Conservation (phyloP, 768 basidiomycete species). For the Termitomyces heimii region DNA sequence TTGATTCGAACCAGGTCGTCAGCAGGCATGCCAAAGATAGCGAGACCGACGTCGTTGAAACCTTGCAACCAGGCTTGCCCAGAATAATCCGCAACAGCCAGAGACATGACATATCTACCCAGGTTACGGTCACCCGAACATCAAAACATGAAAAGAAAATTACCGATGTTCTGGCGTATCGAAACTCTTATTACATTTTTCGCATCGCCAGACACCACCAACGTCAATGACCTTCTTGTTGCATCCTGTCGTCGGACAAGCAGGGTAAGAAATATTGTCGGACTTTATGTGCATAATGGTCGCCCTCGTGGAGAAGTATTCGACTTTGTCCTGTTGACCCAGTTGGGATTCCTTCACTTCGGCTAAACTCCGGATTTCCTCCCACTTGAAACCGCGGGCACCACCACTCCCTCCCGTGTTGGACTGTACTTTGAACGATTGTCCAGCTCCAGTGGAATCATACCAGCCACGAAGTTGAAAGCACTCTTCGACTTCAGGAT, state of each 20-base stretch:
- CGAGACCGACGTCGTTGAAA: conserved; percentile 87
- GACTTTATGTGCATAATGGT: conserved; percentile 85
- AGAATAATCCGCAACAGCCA: conserved; percentile 88
- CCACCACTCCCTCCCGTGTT: conserved; percentile 29
- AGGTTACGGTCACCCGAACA: background rate
- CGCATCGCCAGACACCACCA: conserved; percentile 80
- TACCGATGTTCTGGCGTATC: conserved; percentile 77
- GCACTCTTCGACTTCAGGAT: conserved; percentile 90
- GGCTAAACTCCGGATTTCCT: conserved; percentile 64
- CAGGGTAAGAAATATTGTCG: conserved; percentile 83
- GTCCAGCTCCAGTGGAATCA: conserved; percentile 58
- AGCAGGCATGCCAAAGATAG: conserved; percentile 72
- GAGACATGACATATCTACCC: conserved; percentile 68
- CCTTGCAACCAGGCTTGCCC: conserved; percentile 90
- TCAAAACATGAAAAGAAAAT: conserved; percentile 12
- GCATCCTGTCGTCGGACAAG: conserved; percentile 75
- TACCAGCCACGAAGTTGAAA: conserved; percentile 90
- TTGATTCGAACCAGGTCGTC: conserved; percentile 73
- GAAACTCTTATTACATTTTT: conserved; percentile 79
- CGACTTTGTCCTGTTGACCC: conserved; percentile 70
- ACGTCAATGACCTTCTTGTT: conserved; percentile 83
- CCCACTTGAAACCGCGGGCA: conserved; percentile 51
- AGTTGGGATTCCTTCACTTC: conserved; percentile 77
- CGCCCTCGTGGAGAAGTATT: conserved; percentile 76
- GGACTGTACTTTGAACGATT: conserved; percentile 70